phyloP scores from a whole-genome alignment of 2,329 filamentous ascomycete genomes.

The Penicillium sp. region DNA sequence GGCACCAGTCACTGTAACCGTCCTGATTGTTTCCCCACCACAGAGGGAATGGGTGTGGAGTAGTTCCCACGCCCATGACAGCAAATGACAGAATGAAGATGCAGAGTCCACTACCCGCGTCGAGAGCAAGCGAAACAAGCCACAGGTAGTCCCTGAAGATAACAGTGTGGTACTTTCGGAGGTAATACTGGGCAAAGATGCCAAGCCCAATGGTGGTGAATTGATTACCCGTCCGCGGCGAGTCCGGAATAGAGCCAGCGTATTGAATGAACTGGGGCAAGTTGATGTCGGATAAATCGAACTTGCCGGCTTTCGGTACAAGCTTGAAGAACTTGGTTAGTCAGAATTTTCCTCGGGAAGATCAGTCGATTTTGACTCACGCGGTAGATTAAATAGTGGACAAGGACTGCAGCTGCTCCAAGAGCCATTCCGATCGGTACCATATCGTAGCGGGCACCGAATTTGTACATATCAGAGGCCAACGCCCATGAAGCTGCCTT shows the following conservation, averaged over 20 bases:
- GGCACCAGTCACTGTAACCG: conserved; percentile 55
- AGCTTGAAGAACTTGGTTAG: conserved; percentile 37
- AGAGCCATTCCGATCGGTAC: conserved; percentile 55
- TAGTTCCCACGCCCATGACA: conserved; percentile 56
- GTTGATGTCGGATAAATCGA: conserved; percentile 51
- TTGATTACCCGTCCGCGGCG: conserved; percentile 58
- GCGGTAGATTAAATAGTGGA: conserved; percentile 16
- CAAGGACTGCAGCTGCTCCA: conserved; percentile 35
- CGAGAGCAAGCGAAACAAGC: conserved; percentile 55
- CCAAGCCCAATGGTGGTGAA: conserved; percentile 47
- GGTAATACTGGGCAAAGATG: conserved; percentile 55
- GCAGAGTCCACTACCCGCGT: conserved; percentile 52
- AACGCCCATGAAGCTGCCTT: conserved; percentile 49
- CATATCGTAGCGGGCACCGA: conserved; percentile 45
- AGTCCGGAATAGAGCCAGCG: conserved; percentile 57
- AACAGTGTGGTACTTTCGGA: conserved; percentile 56
- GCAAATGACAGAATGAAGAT: conserved; percentile 59
- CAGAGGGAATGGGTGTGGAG: conserved; percentile 48
- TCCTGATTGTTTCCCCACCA: conserved; percentile 59
- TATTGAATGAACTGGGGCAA: conserved; percentile 58
- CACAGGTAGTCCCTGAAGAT: conserved; percentile 59
- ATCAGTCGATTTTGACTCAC: conserved; percentile 2
- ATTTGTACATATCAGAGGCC: conserved; percentile 56
- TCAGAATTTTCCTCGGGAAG: neutral
- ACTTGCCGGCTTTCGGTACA: conserved; percentile 48